Conservation (phyloP, 1,284 basidiomycete species). For the Mrakiaceae sp. region DNA sequence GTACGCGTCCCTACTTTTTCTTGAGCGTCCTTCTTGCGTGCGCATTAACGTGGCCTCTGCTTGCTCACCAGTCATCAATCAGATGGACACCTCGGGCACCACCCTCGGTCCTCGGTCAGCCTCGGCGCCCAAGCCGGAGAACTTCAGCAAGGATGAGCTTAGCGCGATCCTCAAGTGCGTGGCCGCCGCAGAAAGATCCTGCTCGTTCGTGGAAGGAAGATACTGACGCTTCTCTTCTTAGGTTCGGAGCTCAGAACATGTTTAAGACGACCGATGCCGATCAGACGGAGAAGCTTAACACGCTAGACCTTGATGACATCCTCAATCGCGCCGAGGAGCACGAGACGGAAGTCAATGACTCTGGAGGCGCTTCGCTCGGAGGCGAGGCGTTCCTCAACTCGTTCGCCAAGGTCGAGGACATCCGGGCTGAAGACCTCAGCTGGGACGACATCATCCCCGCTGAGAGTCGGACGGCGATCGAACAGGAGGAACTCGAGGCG, state of each 20-base stretch:
- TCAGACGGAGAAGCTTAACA: slow-evolving; percentile 92
- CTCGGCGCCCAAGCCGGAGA: slow-evolving; percentile 47
- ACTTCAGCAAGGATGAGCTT: slow-evolving; percentile 93
- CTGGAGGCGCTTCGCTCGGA: slow-evolving; percentile 76
- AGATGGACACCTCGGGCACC: slow-evolving; percentile 98
- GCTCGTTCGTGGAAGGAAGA: background rate
- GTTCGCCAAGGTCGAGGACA: slow-evolving; percentile 91
- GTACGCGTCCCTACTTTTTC: slow-evolving; percentile 44
- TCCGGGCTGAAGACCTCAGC: slow-evolving; percentile 73
- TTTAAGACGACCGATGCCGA: slow-evolving; percentile 86
- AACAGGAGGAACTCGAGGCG: slow-evolving; percentile 54
- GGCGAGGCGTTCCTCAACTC: slow-evolving; percentile 93
- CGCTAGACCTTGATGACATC: slow-evolving; percentile 98
- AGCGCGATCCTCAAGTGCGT: slow-evolving; percentile 80
- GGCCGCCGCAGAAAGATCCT: background rate
- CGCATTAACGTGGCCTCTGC: background rate
- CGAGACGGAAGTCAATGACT: slow-evolving; percentile 83
- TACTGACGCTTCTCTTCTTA: background rate
- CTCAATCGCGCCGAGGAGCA: slow-evolving; percentile 93
- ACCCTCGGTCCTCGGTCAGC: slow-evolving; percentile 73
- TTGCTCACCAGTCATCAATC: slow-evolving; percentile 71
- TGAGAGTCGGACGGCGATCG: slow-evolving; percentile 77
- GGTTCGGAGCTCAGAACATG: slow-evolving; percentile 95
- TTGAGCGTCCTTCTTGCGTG: background rate
- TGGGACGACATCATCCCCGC: slow-evolving; percentile 99